A percentile compares a stretch with the other conserved stretches of the same genome.
These are phyloP conservation scores for Podospora comata DNA, from an alignment of 495 filamentous ascomycete genomes.

Conservation along the genomic window DNA sequence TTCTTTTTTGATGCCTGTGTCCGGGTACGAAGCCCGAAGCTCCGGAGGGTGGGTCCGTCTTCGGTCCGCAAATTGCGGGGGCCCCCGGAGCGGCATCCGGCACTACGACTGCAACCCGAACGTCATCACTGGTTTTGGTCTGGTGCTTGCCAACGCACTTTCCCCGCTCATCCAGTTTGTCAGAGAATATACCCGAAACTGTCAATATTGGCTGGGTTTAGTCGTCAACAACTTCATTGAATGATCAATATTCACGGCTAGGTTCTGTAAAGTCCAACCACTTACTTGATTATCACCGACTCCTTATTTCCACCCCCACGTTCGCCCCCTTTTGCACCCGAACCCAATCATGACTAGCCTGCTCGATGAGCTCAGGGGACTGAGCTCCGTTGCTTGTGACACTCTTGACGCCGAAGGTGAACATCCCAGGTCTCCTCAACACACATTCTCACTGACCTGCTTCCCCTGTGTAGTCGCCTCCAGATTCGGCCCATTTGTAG, in stretches of 20 bases:
- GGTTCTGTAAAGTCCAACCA: no score
- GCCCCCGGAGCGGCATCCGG: not conserved
- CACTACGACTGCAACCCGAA: not conserved
- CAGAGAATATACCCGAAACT: not conserved
- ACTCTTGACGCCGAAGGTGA: conserved; percentile 56
- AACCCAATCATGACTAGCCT: conserved; percentile 26
- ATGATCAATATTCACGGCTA: no score
- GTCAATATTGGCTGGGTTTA: not conserved
- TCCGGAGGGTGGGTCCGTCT: not conserved
- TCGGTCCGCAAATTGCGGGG: not conserved
- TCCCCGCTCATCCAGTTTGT: not conserved
- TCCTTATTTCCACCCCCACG: not conserved
- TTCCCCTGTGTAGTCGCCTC: conserved; percentile 43
- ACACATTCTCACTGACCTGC: not conserved
- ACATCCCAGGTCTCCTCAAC: not conserved
- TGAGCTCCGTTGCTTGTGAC: conserved; percentile 58
- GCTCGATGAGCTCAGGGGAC: conserved; percentile 41
- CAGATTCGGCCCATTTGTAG: conserved; percentile 56
- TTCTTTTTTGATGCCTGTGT: not conserved
- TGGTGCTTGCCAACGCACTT: not conserved
- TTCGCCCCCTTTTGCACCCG: not conserved
- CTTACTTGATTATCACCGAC: not conserved
- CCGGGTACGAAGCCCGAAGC: not conserved
- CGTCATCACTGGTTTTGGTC: not conserved
- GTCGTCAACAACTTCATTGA: no score